Conservation (phyloP, 1,284 basidiomycete species). For the Athelia sp. region DNA sequence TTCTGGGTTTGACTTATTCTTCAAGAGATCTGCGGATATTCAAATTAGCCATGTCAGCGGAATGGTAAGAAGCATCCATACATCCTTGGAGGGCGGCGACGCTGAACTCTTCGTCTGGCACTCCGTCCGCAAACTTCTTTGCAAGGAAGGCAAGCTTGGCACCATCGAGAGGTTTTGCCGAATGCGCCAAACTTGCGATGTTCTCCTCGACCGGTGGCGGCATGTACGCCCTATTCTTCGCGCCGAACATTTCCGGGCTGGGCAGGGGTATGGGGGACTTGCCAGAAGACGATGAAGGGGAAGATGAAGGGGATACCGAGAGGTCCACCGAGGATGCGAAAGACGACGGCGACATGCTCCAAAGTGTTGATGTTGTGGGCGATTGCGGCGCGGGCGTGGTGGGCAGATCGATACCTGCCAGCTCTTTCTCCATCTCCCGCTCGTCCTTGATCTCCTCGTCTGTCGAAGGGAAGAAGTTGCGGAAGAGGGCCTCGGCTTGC, state of each 20-base stretch:
- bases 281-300: constrained; percentile 23
- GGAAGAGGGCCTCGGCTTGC: constrained; percentile 79
- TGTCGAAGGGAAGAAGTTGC: constrained; percentile 78
- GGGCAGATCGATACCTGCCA: constrained; percentile 44
- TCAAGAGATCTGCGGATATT: constrained; percentile 55
- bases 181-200: constrained; percentile 50
- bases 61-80: constrained; percentile 38
- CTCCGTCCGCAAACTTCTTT: constrained; percentile 66
- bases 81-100: constrained; percentile 85
- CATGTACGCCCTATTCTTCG: constrained; percentile 56
- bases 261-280: constrained; percentile 20
- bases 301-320: constrained; percentile 31
- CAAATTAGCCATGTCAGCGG: neutral
- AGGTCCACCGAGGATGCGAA: constrained; percentile 22
- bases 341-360: constrained; percentile 31
- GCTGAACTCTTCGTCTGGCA: constrained; percentile 78
- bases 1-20: constrained; percentile 76
- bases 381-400: constrained; percentile 26
- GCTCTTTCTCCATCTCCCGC: constrained; percentile 24
- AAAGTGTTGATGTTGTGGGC: constrained; percentile 14
- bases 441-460: constrained; percentile 38
- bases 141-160: constrained; percentile 59
- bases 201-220: constrained; percentile 61
- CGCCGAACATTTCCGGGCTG: constrained; percentile 37
- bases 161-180: constrained; percentile 58